phyloP scores from a whole-genome alignment of 2,329 filamentous ascomycete genomes.

The Zasmidium citrigriseum region DNA sequence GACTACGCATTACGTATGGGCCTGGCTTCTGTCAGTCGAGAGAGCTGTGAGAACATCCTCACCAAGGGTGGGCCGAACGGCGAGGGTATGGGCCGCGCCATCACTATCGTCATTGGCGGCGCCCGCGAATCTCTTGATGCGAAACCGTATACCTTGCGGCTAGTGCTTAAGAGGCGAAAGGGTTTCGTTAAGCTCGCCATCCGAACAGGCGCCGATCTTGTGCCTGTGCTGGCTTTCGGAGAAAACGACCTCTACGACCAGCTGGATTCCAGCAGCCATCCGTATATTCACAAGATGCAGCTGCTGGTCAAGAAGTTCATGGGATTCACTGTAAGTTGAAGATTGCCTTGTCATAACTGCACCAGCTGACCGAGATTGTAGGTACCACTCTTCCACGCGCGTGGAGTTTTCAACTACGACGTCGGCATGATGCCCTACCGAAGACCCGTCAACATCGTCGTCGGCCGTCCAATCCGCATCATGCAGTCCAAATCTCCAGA shows the following conservation, averaged over 20 bases:
- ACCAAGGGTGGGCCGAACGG: constrained; percentile 73
- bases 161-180: constrained; percentile 81
- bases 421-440: constrained; percentile 95
- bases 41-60: constrained; percentile 87
- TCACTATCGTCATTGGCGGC: constrained; percentile 93
- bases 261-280: constrained; percentile 73
- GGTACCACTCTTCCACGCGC: constrained; percentile 81
- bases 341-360: not conserved
- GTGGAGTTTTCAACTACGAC: constrained; percentile 96
- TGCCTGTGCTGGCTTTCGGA: constrained; percentile 88
- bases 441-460: constrained; percentile 82
- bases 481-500: constrained; percentile 64
- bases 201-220: constrained; percentile 86
- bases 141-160: constrained; percentile 71
- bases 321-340: constrained; percentile 82
- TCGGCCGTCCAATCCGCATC: constrained; percentile 78
- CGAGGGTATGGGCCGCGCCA: constrained; percentile 89
- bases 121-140: constrained; percentile 91
- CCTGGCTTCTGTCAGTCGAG: constrained; percentile 82
- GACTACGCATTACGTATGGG: constrained; percentile 93
- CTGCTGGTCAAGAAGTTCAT: constrained; percentile 80
- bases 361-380: constrained; percentile 55
- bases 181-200: constrained; percentile 94
- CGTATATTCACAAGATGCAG: constrained; percentile 77
- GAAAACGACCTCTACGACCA: constrained; percentile 97